Evolutionary conservation across 169 alveolate genomes (phyloP).

Genomic region (Amoebophrya sp.): DNA sequence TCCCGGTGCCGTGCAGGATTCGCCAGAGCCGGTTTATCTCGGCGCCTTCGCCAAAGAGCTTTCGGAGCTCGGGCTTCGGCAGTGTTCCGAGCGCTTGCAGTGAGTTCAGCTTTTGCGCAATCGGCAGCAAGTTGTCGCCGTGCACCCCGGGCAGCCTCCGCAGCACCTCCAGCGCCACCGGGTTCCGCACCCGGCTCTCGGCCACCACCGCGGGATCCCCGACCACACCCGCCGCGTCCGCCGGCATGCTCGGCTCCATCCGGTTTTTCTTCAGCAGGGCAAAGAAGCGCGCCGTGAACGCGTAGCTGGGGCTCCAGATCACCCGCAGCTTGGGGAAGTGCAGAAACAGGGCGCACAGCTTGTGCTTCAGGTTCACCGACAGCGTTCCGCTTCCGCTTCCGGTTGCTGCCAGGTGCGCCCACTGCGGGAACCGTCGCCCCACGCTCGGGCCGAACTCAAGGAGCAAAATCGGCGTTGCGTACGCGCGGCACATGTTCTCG

Average conservation of each 20-base stretch:
- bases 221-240: background rate
- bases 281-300: background rate
- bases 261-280: background rate
- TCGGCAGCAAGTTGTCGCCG: background rate
- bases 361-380: background rate
- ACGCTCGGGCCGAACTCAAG: background rate
- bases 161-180: background rate
- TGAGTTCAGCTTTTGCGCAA: background rate
- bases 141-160: background rate
- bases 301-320: background rate
- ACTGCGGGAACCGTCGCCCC: background rate
- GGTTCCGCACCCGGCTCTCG: background rate
- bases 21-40: background rate
- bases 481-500: background rate
- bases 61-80: background rate
- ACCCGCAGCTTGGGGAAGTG: background rate
- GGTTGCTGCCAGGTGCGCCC: background rate
- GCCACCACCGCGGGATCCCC: too few species aligned
- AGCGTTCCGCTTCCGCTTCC: background rate
- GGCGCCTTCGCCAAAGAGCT: background rate
- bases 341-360: background rate
- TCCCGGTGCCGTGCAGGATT: background rate
- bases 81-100: background rate
- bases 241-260: background rate
- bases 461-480: background rate